Evolutionary conservation across 768 basidiomycete species (phyloP), one percentile per base, ranked within the genome.

Genomic region (Pleurotus eryngii): DNA sequence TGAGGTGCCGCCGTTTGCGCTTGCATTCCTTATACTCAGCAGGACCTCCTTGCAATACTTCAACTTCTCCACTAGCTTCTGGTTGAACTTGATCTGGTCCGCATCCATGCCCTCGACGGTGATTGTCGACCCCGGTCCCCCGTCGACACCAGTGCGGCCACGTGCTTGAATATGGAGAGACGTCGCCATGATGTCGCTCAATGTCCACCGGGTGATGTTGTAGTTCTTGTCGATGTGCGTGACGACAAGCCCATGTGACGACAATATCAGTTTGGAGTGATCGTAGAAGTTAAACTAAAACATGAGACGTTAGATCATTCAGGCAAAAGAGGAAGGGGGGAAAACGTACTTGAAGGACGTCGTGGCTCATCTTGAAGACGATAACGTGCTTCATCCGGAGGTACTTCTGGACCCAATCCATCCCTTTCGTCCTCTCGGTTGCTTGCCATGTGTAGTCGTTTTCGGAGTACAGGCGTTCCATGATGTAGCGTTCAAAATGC

Each of bases 251-350:
- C 92, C 95, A 24, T 86, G 78, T 1, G 86, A 84, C 15, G 93
- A 92, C 50, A 99, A 77, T 57, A 99, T 86, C 59, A 98, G 75
- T 70, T 99, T 98, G 42, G 91, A 89, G 75, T 99, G 97, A 73
- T 98, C 97, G 70, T 92, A 92, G 71, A 98, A 98, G 77, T 98
- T 99, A 82, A 98, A 98, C 96, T 98, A 68, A 58, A 55, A 55
- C 20, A 50, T 20, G 49, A 64, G 49, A 61, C 7, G 40, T 17
- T 27, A 49, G 49, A 17, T 45, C 14, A 57, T 20, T 42, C 14
- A 46, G 14, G 57, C 42, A 45, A 43, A 47, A 43, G 50, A n/a
- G 22, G 24, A 26, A 49, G 38, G 11, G n/a, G 50, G 55, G 37
- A 39, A 39, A 42, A 61, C 81, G 46, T 57, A 92, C 95, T 85